Base-by-base conservation (phyloP, 164 flowering plant species). In the Macadamia integrifolia region DNA sequence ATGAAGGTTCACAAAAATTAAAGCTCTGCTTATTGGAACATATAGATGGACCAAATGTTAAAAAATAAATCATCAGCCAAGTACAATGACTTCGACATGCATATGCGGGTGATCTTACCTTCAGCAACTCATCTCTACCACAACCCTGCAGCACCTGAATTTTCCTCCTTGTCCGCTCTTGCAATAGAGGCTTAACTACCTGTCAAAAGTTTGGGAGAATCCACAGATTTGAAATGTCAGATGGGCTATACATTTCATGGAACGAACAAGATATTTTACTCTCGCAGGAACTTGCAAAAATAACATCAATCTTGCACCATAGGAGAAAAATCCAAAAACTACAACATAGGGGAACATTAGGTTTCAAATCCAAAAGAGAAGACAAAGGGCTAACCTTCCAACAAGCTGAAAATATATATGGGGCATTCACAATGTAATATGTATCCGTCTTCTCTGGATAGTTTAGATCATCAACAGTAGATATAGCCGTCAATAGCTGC, bases 361-460 rank as follows among this genome's bases (percentile, higher is more conserved):
- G 49, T 9, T 30, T 14, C 35, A 52, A 30, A 53, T 2, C 40
- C 6, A 14, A 30, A 62, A 31, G 58, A 49, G 23, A 66, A 3
- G 57, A 50, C 49, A 12, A 50, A 53, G 53, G 35, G 11, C 85
- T 68, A 72, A 93, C 98, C 98, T 88, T 92, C 99, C 99, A 95
- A 76, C 99, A 95, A 56, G 98, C 92, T 32, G 98, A 87, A 80
- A 95, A 95, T 75, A 95, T 80, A 49, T 87, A 89, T 5, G 99
- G 99, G 11, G 80, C 93, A 76, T 95, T 95, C 44, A 87, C 99
- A 63, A 95, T 84, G 75, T 82, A 95, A 76, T 95, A 95, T 32
- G 97, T 91, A 12, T 92, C 90, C 1, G 99, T 92, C 86, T 95
- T 95, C 84, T 95, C 99, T 42, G 99, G 99, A 73, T 92, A 95